Percentiles rank a stretch among this genome's conserved stretches.
Conservation (phyloP, 2,329 filamentous ascomycete species). For the Penicillium sp. region DNA sequence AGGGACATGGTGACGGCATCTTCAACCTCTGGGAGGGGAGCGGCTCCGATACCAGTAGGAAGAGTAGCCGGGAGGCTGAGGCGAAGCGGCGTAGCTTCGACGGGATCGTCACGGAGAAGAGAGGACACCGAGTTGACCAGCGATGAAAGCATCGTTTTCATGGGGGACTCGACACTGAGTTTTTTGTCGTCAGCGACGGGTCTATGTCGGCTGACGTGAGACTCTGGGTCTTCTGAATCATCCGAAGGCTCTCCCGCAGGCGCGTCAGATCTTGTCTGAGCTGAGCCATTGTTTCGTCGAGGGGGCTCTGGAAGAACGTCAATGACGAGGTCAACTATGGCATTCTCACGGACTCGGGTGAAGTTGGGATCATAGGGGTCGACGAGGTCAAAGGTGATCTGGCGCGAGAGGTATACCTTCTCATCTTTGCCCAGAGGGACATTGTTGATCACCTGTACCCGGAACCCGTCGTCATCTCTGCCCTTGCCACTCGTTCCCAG, state of each 20-base stretch:
- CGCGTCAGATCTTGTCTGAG: conserved; percentile 27
- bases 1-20: conserved; percentile 48
- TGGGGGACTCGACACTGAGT: conserved; percentile 31
- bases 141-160: conserved; percentile 46
- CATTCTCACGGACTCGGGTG: conserved; percentile 69
- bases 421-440: conserved; percentile 83
- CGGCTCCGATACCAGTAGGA: conserved; percentile 57
- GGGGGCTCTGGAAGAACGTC: conserved; percentile 49
- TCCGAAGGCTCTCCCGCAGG: conserved; percentile 23
- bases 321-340: conserved; percentile 72
- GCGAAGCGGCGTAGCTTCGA: conserved; percentile 35
- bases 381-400: conserved; percentile 69
- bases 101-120: conserved; percentile 45
- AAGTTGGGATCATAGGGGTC: conserved; percentile 75
- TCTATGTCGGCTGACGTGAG: conserved; percentile 18
- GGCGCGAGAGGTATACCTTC: conserved; percentile 74
- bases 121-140: conserved; percentile 53
- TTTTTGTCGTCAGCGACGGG: conserved; percentile 28
- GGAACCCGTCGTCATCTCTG: conserved; percentile 38
- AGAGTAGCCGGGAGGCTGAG: conserved; percentile 49
- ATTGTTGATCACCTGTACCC: conserved; percentile 76
- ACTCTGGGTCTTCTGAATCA: conserved; percentile 16
- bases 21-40: conserved; percentile 65
- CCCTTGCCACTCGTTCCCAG: conserved; percentile 17
- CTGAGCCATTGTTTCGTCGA: conserved; percentile 35